Conservation (phyloP, 495 filamentous ascomycete genomes). For the Aspergillus panamensis region DNA sequence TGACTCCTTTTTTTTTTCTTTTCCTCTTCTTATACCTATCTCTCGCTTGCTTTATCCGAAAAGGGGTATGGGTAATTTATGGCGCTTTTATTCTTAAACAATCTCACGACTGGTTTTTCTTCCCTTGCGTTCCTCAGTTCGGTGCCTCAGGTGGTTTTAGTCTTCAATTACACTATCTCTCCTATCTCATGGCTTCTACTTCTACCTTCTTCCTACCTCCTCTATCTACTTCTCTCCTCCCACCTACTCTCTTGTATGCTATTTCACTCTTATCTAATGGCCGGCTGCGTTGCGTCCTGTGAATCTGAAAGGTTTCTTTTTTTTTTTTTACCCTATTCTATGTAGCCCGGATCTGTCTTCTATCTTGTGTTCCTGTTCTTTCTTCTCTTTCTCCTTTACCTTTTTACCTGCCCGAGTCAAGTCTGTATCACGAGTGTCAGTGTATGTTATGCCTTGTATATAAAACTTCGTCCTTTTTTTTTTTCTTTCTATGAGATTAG, state of each 20-base stretch:
- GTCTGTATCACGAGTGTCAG: neutral
- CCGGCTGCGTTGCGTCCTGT: neutral
- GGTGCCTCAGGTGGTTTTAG: neutral
- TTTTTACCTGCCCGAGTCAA: neutral
- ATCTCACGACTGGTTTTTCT: neutral
- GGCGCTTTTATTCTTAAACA: neutral
- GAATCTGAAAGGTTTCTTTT: neutral
- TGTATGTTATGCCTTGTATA: conserved; percentile 17
- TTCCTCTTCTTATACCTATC: conserved; percentile 11
- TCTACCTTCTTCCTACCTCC: no score
- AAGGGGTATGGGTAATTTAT: conserved; percentile 1
- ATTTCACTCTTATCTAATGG: neutral
- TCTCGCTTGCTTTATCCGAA: conserved; percentile 4
- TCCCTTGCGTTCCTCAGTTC: conserved; percentile 17
- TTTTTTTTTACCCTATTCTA: no score
- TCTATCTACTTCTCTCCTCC: neutral
- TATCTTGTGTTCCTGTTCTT: conserved; percentile 15
- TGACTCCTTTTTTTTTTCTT: conserved; percentile 12
- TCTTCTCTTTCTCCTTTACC: conserved; percentile 4
- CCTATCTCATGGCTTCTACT: neutral
- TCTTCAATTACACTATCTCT: neutral
- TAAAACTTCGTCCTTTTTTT: neutral
- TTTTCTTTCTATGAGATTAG: neutral
- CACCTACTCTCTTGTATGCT: neutral
- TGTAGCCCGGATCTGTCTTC: no score